Conservation (phyloP, 805 yeast species). For the Lipomyces japonicus region DNA sequence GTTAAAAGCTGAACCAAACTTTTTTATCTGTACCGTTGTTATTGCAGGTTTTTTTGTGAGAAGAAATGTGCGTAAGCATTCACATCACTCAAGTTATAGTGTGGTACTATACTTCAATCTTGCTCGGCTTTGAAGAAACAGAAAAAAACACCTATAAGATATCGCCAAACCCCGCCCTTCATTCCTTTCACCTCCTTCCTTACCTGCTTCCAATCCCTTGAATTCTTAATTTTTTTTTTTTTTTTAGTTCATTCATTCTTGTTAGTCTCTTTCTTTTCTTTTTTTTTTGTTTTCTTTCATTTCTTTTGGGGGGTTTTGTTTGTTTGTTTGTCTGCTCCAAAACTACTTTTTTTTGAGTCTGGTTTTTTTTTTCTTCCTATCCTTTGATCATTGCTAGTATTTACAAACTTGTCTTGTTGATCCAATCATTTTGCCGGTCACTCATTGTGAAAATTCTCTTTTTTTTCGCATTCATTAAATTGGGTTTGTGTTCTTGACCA, state of each 20-base stretch:
- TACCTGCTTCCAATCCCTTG: not conserved
- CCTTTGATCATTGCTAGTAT: not conserved
- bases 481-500: too few species aligned
- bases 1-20: too few species aligned
- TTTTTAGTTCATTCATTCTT: not conserved
- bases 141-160: too few species aligned
- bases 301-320: not conserved
- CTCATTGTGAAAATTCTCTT: too few species aligned
- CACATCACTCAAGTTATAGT: too few species aligned
- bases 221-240: not conserved
- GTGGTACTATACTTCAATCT: too few species aligned
- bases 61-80: too few species aligned
- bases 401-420: too few species aligned
- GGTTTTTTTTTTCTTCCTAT: not conserved
- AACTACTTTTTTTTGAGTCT: constrained; percentile 1
- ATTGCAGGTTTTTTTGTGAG: too few species aligned
- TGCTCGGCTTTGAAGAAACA: too few species aligned
- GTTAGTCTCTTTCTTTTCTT: constrained; percentile 3
- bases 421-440: constrained; percentile 1
- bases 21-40: too few species aligned
- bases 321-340: not conserved
- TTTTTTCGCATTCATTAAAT: too few species aligned
- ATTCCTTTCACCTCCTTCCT: not conserved
- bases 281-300: not conserved
- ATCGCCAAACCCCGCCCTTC: not conserved